Percentiles rank a stretch among this genome's conserved stretches.
phyloP scores from a whole-genome alignment of 2,329 filamentous ascomycete species.

The Sporothrix globosa region DNA sequence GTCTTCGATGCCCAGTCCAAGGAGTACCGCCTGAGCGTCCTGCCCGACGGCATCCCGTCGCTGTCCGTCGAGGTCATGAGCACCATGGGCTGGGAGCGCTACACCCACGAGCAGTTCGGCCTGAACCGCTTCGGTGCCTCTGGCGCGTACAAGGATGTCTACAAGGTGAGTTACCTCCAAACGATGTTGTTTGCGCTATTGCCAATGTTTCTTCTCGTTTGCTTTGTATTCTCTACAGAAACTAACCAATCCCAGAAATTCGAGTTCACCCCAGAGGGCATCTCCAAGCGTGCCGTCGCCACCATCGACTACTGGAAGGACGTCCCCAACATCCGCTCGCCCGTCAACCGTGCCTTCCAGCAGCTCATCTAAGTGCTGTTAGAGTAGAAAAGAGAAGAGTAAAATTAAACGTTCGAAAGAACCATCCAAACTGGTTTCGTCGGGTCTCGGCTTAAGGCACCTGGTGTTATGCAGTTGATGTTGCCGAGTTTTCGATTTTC shows the following conservation, averaged over 20 bases:
- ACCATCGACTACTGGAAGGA: conserved; percentile 99
- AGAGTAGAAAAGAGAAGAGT: background rate
- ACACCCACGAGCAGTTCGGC: conserved; percentile 98
- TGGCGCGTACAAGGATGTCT: conserved; percentile 96
- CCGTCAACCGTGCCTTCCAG: conserved; percentile 96
- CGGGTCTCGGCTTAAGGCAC: conserved; percentile 20
- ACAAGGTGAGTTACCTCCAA: conserved; percentile 55
- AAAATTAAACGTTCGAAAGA: background rate
- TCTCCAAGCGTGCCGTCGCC: conserved; percentile 88
- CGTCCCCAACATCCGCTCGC: conserved; percentile 84
- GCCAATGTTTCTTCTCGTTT: conserved; percentile 33
- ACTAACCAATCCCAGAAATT: conserved; percentile 67
- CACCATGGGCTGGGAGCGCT: conserved; percentile 98
- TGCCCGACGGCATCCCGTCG: conserved; percentile 91
- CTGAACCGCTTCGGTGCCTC: conserved; percentile 98
- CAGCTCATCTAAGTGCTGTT: conserved; percentile 75
- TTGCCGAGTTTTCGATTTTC: conserved; percentile 25
- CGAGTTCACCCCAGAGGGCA: conserved; percentile 96
- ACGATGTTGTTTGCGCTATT: conserved; percentile 51
- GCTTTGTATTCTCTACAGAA: conserved; percentile 43
- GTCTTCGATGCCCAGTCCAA: conserved; percentile 93
- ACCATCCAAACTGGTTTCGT: background rate
- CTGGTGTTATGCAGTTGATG: conserved; percentile 27
- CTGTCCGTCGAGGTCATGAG: conserved; percentile 95
- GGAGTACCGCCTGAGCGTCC: conserved; percentile 90